Base-by-base conservation (phyloP, 2,329 filamentous ascomycete genomes). In the Passalora sequoiae region DNA sequence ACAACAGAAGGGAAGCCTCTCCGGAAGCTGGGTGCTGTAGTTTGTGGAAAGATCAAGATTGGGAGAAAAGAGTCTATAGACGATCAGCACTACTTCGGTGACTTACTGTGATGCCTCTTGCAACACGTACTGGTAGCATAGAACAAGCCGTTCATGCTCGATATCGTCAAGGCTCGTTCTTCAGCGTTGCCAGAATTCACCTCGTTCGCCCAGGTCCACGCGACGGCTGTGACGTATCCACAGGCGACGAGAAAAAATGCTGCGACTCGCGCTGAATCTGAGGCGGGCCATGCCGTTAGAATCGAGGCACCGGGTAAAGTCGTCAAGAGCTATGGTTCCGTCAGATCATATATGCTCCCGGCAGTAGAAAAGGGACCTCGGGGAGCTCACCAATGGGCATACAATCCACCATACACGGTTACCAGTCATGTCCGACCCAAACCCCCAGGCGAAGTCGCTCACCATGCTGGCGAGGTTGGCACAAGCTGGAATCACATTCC, bases 401-500 rank as follows among this genome's bases (percentile, higher is more conserved):
- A 46, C 21, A 6, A 46, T 42, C 38, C 38, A 46, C 31, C 32
- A 42, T 6, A 42, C 13, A 25, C 44, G 38, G 27, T 42, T 46
- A 5, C 44, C 44, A 5, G 32, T 33, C 38, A 46, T 42, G 44
- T 42, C 44, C 12, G 31, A 42, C 5, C 31, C 38, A 12, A 46
- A 46, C 1, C 44, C 44, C 44, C 44, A 42, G 19, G 22, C 32
- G 22, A 46, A 39, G 27, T 42, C 44, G 25, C 44, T 42, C 13
- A 45, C 27, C 25, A 47, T 35, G 2, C 44, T 44, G 21, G 47
- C 41, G 3, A 50, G 30, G 30, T 47, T 50, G 3, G 48, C 44
- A n/a, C 46, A 42, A 4, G 48, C 41, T 6, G 48, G 48, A 1
- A 50, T 30, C 8, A 43, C 36, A 24, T 50, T 50, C 17, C 38